These are phyloP conservation scores for Triticum aestivum DNA, from an alignment of 176 grass and related monocot species.

Conservation along the genomic window DNA sequence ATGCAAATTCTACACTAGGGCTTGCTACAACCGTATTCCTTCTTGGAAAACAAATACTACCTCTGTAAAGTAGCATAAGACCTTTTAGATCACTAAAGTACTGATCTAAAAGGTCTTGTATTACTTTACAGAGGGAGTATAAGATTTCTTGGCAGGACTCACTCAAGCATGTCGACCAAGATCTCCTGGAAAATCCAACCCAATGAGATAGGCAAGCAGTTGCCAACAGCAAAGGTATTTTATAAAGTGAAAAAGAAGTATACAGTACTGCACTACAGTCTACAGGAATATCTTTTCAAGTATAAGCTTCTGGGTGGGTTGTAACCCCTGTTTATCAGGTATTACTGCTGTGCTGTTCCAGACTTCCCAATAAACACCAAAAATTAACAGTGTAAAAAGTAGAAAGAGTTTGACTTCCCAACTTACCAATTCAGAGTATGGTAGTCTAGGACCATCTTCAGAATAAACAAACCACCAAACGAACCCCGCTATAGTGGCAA, in stretches of 20 bases:
- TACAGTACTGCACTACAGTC: not conserved
- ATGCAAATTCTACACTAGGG: not conserved
- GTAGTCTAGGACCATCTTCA: conserved; percentile 83
- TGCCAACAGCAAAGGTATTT: not conserved
- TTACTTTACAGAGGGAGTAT: not conserved
- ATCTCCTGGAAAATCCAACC: conserved; percentile 12
- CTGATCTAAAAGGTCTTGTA: too few relatives aligned
- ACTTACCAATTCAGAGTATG: conserved; percentile 94
- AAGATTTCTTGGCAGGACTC: not conserved
- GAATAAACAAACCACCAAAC: conserved; percentile 99
- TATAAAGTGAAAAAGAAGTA: not conserved
- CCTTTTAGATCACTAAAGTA: too few relatives aligned
- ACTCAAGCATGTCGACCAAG: not conserved
- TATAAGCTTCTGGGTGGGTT: not conserved
- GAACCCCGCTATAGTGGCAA: conserved; percentile 95
- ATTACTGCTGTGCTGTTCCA: not conserved
- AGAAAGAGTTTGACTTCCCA: not conserved
- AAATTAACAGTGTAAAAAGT: not conserved
- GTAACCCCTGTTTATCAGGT: conserved; percentile 1
- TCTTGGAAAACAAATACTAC: not conserved
- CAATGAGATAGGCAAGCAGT: conserved; percentile 1
- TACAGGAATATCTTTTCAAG: not conserved
- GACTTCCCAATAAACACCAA: not conserved
- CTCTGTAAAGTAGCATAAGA: too few relatives aligned
- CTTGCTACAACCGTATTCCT: not conserved